phyloP scores from a whole-genome alignment of 768 basidiomycete species.

The Tylopilus felleus region DNA sequence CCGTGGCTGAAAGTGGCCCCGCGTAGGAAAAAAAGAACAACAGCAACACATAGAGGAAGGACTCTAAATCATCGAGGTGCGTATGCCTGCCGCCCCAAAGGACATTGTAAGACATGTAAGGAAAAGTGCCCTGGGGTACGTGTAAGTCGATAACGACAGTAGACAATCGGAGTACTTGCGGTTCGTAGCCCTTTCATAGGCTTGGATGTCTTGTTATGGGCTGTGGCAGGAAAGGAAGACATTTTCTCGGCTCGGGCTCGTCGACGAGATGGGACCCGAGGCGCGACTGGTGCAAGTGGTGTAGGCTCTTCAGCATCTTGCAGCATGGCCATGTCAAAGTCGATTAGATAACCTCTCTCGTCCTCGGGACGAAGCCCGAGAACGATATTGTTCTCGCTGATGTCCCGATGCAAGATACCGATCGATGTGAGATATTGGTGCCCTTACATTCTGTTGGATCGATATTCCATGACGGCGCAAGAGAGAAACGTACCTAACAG shows the following conservation, averaged over 20 bases:
- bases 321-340: background rate
- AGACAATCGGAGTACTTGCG: background rate
- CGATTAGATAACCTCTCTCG: background rate
- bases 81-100: no score
- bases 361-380: conserved; percentile 10
- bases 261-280: no score
- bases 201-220: background rate
- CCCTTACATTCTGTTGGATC: background rate
- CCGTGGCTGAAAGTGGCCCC: no score
- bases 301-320: background rate
- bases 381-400: conserved; percentile 36
- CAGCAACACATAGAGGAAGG: no score
- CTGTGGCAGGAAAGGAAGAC: background rate
- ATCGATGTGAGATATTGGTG: conserved; percentile 7
- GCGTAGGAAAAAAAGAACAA: no score
- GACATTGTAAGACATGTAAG: background rate
- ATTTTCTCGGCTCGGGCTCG: no score
- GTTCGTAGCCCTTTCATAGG: background rate
- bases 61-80: no score
- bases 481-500: background rate
- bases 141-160: background rate
- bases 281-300: background rate
- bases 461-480: background rate
- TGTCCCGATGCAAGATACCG: conserved; percentile 32
- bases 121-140: background rate